A percentile compares a stretch with the other conserved stretches of the same genome.
Evolutionary conservation across 1,139 yeast genomes (phyloP).

Genomic region (Candida sp.): DNA sequence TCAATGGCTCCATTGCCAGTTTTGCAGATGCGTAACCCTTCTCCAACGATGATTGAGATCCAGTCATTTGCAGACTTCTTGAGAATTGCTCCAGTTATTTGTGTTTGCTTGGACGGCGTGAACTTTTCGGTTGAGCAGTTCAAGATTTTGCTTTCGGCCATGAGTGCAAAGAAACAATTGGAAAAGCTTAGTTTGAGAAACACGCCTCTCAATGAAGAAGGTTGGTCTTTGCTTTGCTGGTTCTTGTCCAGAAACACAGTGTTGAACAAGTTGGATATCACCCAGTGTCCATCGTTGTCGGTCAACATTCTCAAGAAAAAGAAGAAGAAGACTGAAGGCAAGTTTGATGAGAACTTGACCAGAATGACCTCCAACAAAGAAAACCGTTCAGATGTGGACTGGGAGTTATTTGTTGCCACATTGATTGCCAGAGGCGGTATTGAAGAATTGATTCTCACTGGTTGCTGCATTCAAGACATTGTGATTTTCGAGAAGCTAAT

Average conservation of each 20-base stretch:
- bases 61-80: slow-evolving; percentile 78
- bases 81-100: slow-evolving; percentile 72
- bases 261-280: slow-evolving; percentile 61
- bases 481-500: slow-evolving; percentile 60
- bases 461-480: slow-evolving; percentile 66
- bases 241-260: slow-evolving; percentile 65
- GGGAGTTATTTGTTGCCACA: slow-evolving; percentile 74
- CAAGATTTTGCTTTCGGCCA: slow-evolving; percentile 61
- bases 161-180: slow-evolving; percentile 61
- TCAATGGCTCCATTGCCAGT: slow-evolving; percentile 70
- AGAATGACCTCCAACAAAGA: slow-evolving; percentile 65
- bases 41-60: slow-evolving; percentile 75
- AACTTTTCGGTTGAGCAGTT: slow-evolving; percentile 66
- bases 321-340: slow-evolving; percentile 21
- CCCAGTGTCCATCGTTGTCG: slow-evolving; percentile 69
- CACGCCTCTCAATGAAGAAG: slow-evolving; percentile 67
- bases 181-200: slow-evolving; percentile 74
- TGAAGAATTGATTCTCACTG: slow-evolving; percentile 73
- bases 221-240: slow-evolving; percentile 76
- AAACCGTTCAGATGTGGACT: slow-evolving; percentile 74
- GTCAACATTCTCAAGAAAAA: slow-evolving; percentile 58
- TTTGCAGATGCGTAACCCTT: slow-evolving; percentile 69
- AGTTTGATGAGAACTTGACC: slow-evolving; percentile 31
- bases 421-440: slow-evolving; percentile 71
- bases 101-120: slow-evolving; percentile 75